These are phyloP conservation scores for Rhytidiadelphus loreus DNA, from an alignment of 225 moss, liverwort and hornwort species.

Conservation along the genomic window DNA sequence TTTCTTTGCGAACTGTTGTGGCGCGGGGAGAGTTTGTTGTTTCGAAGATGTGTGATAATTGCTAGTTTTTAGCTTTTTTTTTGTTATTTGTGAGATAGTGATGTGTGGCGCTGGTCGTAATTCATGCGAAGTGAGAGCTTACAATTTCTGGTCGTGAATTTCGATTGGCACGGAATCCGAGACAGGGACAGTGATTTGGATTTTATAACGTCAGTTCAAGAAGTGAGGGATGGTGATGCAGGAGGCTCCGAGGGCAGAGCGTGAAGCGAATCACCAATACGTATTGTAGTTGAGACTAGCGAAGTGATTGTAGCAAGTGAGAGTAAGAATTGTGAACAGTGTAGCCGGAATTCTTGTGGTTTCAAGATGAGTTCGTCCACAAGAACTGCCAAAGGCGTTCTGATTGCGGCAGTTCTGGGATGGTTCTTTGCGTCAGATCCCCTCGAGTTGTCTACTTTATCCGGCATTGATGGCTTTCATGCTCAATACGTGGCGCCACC, in stretches of 20 bases:
- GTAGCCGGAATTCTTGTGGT: background rate
- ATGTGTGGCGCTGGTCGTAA: background rate
- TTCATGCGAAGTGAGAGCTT: background rate
- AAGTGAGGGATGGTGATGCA: background rate
- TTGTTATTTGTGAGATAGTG: background rate
- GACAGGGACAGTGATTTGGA: background rate
- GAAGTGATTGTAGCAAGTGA: background rate
- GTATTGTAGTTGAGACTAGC: background rate
- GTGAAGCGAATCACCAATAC: background rate
- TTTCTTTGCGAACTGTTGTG: background rate
- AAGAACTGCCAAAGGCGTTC: background rate
- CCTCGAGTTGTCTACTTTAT: slow-evolving; percentile 17
- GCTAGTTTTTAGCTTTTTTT: background rate
- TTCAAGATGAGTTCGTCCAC: slow-evolving; percentile 13
- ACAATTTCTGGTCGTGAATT: background rate
- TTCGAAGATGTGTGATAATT: background rate
- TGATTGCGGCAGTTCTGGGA: slow-evolving; percentile 12
- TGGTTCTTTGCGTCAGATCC: slow-evolving; percentile 45
- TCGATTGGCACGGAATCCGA: background rate
- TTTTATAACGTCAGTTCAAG: background rate
- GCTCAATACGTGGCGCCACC: slow-evolving; percentile 32
- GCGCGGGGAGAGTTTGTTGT: background rate
- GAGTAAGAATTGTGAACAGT: background rate
- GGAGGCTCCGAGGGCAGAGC: background rate
- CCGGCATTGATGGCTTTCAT: slow-evolving; percentile 27